A percentile compares a stretch with the other conserved stretches of the same genome.
Evolutionary conservation across 202 grass and related monocot species (phyloP).

Genomic region (Saccharum hybrid): DNA sequence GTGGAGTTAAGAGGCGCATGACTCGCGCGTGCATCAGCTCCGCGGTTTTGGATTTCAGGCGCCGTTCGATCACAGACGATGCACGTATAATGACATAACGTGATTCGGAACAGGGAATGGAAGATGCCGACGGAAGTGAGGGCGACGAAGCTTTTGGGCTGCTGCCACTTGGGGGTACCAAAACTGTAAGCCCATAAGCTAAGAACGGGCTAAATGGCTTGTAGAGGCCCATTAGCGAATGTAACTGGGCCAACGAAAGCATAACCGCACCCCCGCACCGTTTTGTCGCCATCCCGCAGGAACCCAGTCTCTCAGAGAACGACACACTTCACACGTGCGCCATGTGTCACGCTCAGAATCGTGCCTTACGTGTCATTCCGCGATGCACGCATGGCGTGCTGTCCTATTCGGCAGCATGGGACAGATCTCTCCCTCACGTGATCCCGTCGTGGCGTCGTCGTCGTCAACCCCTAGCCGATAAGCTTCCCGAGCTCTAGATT

Average conservation of each 20-base stretch:
- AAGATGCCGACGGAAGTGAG: too few species aligned
- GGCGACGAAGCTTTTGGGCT: not conserved
- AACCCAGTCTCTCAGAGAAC: too few species aligned
- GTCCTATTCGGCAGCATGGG: not conserved
- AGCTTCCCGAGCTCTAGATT: not conserved
- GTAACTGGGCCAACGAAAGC: too few species aligned
- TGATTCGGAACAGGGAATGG: not conserved
- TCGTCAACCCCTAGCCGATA: slow-evolving; percentile 8
- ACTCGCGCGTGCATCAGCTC: slow-evolving; percentile 31
- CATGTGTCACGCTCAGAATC: not conserved
- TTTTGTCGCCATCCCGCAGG: too few species aligned
- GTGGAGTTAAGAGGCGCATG: slow-evolving; percentile 35
- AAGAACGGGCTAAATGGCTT: too few species aligned
- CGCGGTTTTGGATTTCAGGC: slow-evolving; percentile 38
- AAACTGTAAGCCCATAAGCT: too few species aligned
- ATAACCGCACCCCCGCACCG: too few species aligned
- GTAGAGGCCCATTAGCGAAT: too few species aligned
- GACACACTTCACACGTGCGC: not conserved
- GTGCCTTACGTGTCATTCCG: not conserved
- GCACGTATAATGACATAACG: too few species aligned
- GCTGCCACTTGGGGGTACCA: not conserved
- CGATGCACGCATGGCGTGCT: not conserved
- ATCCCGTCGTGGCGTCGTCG: not conserved
- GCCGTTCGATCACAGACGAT: not conserved
- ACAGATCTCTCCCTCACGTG: not conserved